These are phyloP conservation scores for Aspergillus piperis DNA, from an alignment of 2,329 filamentous ascomycete genomes.

Conservation along the genomic window DNA sequence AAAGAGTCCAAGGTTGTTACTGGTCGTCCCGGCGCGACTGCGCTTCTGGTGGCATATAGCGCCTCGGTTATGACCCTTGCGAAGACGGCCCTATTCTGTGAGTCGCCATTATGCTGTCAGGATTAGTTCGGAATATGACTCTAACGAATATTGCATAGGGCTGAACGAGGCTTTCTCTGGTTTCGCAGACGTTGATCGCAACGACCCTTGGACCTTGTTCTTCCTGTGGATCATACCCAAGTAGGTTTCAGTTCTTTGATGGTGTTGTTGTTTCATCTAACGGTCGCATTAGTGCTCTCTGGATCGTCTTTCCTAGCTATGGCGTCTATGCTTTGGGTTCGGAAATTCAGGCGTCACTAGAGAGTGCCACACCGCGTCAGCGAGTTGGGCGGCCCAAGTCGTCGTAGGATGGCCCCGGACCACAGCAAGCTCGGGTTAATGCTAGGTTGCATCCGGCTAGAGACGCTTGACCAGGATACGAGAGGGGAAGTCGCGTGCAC, in stretches of 20 bases:
- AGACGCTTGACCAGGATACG: background rate
- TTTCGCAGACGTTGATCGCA: conserved; percentile 65
- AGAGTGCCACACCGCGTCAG: conserved; percentile 34
- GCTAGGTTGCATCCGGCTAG: background rate
- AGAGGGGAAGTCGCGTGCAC: background rate
- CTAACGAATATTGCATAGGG: conserved; percentile 36
- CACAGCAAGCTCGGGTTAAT: background rate
- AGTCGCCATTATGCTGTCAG: conserved; percentile 30
- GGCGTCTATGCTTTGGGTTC: conserved; percentile 61
- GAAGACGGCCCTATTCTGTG: conserved; percentile 69
- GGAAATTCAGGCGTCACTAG: conserved; percentile 64
- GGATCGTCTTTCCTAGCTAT: conserved; percentile 65
- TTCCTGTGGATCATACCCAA: conserved; percentile 68
- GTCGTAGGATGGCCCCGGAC: conserved; percentile 18
- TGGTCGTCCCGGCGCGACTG: conserved; percentile 55
- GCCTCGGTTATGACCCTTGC: conserved; percentile 65
- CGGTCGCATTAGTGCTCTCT: conserved; percentile 54
- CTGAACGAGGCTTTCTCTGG: conserved; percentile 62
- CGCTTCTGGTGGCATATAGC: conserved; percentile 60
- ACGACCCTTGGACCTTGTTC: conserved; percentile 54
- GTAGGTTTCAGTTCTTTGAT: conserved; percentile 44
- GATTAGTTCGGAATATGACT: background rate
- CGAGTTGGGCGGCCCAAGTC: conserved; percentile 32
- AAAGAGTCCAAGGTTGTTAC: conserved; percentile 53
- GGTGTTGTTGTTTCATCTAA: conserved; percentile 16